A percentile compares a stretch with the other conserved stretches of the same genome.
These are phyloP conservation scores for Leccinum incarnatum DNA, from an alignment of 768 basidiomycete species.

Conservation along the genomic window DNA sequence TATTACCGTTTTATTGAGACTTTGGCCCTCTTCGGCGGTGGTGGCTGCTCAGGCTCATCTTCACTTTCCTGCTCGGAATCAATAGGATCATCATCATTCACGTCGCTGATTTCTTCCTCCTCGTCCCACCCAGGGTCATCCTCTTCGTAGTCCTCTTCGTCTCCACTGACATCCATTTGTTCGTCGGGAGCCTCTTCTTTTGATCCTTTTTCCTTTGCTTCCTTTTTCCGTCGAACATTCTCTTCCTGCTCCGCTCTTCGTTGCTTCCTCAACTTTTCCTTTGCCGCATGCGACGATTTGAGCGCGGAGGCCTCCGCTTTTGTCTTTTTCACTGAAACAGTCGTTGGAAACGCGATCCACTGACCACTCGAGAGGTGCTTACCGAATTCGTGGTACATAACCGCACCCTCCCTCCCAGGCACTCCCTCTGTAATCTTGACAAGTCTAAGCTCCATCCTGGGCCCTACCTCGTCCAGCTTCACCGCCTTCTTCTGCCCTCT, in stretches of 20 bases:
- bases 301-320: slow-evolving; percentile 68
- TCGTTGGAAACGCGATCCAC: slow-evolving; percentile 6
- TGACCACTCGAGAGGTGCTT: slow-evolving; percentile 28
- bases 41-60: slow-evolving; percentile 45
- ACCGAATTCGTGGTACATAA: slow-evolving; percentile 96
- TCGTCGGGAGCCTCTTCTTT: slow-evolving; percentile 36
- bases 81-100: slow-evolving; percentile 42
- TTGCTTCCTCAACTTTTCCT: slow-evolving; percentile 70
- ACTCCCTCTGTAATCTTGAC: slow-evolving; percentile 94
- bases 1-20: slow-evolving; percentile 45
- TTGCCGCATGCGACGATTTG: slow-evolving; percentile 73
- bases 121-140: slow-evolving; percentile 50
- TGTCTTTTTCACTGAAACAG: slow-evolving; percentile 76
- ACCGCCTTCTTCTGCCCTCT: slow-evolving; percentile 91
- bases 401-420: slow-evolving; percentile 89
- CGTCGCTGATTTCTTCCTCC: slow-evolving; percentile 64
- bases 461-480: slow-evolving; percentile 89
- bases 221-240: slow-evolving; percentile 85
- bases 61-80: slow-evolving; percentile 44
- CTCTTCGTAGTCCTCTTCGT: slow-evolving; percentile 36
- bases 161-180: slow-evolving; percentile 42
- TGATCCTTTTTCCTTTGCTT: slow-evolving; percentile 29
- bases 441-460: slow-evolving; percentile 88
- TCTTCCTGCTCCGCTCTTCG: slow-evolving; percentile 87
- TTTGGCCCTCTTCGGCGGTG: slow-evolving; percentile 56